These are phyloP conservation scores for Aspergillus spinulosporus DNA, from an alignment of 2,329 filamentous ascomycete genomes.

Conservation along the genomic window DNA sequence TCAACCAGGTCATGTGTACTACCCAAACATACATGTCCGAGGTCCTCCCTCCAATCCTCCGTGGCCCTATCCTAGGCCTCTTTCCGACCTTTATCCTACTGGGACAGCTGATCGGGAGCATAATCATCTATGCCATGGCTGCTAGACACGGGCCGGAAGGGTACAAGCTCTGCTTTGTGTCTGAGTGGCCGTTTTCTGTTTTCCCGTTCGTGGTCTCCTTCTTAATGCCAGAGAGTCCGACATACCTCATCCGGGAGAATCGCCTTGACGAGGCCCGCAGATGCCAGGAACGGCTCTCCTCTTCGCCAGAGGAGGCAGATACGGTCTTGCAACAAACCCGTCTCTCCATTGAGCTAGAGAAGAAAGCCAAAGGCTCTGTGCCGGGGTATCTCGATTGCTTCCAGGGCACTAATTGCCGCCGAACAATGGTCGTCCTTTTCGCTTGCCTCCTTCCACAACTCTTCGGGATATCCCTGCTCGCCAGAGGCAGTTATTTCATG, in stretches of 20 bases:
- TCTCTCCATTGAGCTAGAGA: constrained; percentile 50
- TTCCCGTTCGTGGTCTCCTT: constrained; percentile 47
- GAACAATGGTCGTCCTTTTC: constrained; percentile 40
- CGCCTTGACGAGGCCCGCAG: constrained; percentile 39
- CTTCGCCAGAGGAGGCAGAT: constrained; percentile 39
- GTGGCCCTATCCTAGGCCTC: constrained; percentile 51
- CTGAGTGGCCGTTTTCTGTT: constrained; percentile 34
- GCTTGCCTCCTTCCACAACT: constrained; percentile 47
- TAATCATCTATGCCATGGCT: constrained; percentile 42
- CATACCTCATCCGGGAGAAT: constrained; percentile 50
- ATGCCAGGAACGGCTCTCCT: constrained; percentile 54
- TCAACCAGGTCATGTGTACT: constrained; percentile 48
- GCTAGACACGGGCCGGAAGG: constrained; percentile 23
- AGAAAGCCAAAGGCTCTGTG: constrained; percentile 42
- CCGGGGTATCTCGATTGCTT: constrained; percentile 33
- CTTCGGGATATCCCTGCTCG: constrained; percentile 50
- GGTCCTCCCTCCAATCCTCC: constrained; percentile 48
- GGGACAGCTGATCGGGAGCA: constrained; percentile 51
- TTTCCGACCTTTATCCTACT: constrained; percentile 53
- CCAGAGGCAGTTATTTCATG: constrained; percentile 46
- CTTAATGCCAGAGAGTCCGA: constrained; percentile 54
- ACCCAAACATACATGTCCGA: constrained; percentile 54
- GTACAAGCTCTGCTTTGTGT: constrained; percentile 34
- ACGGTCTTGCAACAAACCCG: constrained; percentile 37
- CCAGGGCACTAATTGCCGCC: constrained; percentile 26